Evolutionary conservation across 139 green algal genomes (phyloP), one percentile per base, ranked within the genome.

Genomic region (Haematococcus sp.): DNA sequence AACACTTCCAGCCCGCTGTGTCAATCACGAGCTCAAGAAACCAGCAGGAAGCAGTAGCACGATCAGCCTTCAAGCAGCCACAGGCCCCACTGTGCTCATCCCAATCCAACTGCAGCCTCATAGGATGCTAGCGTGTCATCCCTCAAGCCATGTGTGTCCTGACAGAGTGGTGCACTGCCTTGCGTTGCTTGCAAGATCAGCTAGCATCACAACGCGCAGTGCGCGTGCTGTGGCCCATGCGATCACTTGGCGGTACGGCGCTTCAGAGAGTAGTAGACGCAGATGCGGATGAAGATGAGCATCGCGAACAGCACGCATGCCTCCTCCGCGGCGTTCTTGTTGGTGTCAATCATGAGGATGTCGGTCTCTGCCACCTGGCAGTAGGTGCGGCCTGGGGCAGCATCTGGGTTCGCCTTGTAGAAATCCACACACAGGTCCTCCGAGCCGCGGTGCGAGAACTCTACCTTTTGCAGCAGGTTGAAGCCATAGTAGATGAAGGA

Each of bases 401-500:
- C 63, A 3, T 33, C 27, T 9, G 63, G 63, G 63, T 58, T 35
- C 35, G 34, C 40, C 63, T 31, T 40, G 63, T 70, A 70, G 35
- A 51, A 73, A 27, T 61, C 66, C 27, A 3, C 19, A 49, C 74
- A 61, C 40, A 49, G 7, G 11, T 7, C 40, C 22, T 20, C 35
- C 55, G 46, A 67, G 9, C 32, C 59, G 16, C 75, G 67, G 54
- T 68, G 49, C 5, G 59, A 17, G 69, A 84, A 87, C 75, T 87
- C 74, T 54, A 84, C 71, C 77, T 87, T 89, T 20, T 86, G 73
- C 64, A 89, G 72, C 32, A 92, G 70, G 66, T 86, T 88, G 76
- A 82, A 95, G 56, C 66, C 66, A 27, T 63, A 93, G 77, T 86
- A 91, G 54, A 93, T 84, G 69, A 83, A 88, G 19, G 52, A 80